phyloP scores from a whole-genome alignment of 1,284 basidiomycete species.

The Marasmius fiardii region DNA sequence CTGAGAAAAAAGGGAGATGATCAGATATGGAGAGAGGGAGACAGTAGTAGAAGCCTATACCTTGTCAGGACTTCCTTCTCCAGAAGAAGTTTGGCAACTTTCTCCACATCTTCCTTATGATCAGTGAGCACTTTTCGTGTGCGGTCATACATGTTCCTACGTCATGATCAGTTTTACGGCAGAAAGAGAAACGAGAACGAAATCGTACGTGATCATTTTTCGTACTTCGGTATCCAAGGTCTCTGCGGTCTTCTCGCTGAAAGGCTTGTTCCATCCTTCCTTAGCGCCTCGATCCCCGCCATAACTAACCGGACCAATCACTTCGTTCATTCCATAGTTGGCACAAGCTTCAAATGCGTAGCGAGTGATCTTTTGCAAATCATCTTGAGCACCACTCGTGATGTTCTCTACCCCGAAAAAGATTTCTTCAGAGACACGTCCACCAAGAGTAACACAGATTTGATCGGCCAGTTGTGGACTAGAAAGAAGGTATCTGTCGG shows the following conservation, averaged over 20 bases:
- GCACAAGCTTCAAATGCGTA: conserved; percentile 95
- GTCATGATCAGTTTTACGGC: background rate
- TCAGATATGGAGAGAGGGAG: background rate
- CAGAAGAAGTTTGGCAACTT: conserved; percentile 87
- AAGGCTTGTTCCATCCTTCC: conserved; percentile 95
- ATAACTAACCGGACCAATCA: conserved; percentile 95
- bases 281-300: conserved; percentile 80
- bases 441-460: conserved; percentile 99
- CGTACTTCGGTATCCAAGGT: conserved; percentile 90
- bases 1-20: conserved; percentile 15
- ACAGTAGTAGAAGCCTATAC: conserved; percentile 35
- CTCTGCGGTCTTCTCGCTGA: conserved; percentile 96
- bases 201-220: conserved; percentile 84
- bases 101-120: conserved; percentile 89
- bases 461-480: conserved; percentile 94
- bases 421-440: conserved; percentile 97
- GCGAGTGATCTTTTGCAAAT: conserved; percentile 95
- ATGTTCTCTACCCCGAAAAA: conserved; percentile 94
- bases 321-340: conserved; percentile 96
- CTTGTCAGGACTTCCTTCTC: conserved; percentile 95
- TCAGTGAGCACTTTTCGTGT: conserved; percentile 82
- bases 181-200: conserved; percentile 2
- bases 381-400: conserved; percentile 97
- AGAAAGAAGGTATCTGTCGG: conserved; percentile 93
- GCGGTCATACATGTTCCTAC: conserved; percentile 76